Evolutionary conservation across 2,329 filamentous ascomycete genomes (phyloP).

Genomic region (Talaromyces sp.): DNA sequence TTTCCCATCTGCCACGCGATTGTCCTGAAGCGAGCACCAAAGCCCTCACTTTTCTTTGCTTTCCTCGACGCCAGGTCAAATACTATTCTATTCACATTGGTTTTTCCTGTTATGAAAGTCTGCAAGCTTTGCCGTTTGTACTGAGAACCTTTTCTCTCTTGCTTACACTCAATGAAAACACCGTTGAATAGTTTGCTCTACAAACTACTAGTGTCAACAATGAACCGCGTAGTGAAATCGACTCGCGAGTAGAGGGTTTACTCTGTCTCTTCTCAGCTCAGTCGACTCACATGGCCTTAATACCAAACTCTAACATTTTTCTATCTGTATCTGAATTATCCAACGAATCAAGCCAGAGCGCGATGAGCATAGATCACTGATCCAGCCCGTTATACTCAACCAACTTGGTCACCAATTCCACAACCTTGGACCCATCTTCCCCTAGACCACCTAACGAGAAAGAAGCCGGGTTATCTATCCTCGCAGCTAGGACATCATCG

Average conservation of each 20-base stretch:
- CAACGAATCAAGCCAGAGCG: no score
- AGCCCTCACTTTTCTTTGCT: slow-evolving; percentile 16
- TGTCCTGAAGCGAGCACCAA: background rate
- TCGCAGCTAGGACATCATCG: slow-evolving; percentile 74
- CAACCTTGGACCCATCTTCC: slow-evolving; percentile 49
- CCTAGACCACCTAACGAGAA: background rate
- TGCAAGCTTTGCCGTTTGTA: background rate
- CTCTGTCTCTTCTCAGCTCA: no score
- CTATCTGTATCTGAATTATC: background rate
- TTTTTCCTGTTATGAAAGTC: slow-evolving; percentile 16
- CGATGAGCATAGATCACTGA: slow-evolving; percentile 30
- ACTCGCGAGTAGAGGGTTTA: no score
- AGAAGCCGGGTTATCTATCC: slow-evolving; percentile 67
- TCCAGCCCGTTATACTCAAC: slow-evolving; percentile 89
- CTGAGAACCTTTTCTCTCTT: background rate
- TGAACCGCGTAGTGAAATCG: no score
- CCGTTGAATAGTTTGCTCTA: background rate
- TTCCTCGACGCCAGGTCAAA: slow-evolving; percentile 21
- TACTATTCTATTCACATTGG: slow-evolving; percentile 21
- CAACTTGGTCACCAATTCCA: slow-evolving; percentile 71
- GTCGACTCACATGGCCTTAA: background rate
- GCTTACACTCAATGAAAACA: slow-evolving; percentile 3
- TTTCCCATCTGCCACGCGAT: slow-evolving; percentile 9
- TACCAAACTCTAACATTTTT: background rate
- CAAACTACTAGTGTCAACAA: background rate